Evolutionary conservation across 192 early-diverging fungal genomes (phyloP).

Genomic region (Obelidium mucronatum): DNA sequence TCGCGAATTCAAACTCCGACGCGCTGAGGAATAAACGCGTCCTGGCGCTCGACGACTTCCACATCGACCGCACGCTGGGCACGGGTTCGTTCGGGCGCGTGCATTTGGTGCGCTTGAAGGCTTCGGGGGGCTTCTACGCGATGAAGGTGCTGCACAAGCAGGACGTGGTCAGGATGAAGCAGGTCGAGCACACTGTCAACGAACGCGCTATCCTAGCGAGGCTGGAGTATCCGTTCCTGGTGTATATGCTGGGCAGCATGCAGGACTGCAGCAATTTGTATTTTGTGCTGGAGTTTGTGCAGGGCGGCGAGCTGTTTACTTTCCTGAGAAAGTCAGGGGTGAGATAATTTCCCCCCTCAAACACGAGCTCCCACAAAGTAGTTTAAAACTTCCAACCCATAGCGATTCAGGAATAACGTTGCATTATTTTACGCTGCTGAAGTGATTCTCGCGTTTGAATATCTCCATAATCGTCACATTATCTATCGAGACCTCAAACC

Average conservation of each 20-base stretch:
- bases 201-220: constrained; percentile 91
- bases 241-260: constrained; percentile 92
- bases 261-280: constrained; percentile 90
- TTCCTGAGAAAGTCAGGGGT: constrained; percentile 86
- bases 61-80: constrained; percentile 87
- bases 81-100: constrained; percentile 99
- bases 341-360: constrained; percentile 25
- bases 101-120: constrained; percentile 83
- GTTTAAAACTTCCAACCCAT: too few species aligned
- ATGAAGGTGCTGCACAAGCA: constrained; percentile 96
- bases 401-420: constrained; percentile 86
- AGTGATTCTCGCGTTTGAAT: constrained; percentile 88
- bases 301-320: constrained; percentile 95
- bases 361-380: neutral
- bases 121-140: constrained; percentile 86
- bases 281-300: constrained; percentile 95
- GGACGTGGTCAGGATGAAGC: constrained; percentile 93
- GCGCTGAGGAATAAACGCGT: constrained; percentile 42
- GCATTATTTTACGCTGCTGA: constrained; percentile 91
- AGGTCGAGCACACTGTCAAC: constrained; percentile 98
- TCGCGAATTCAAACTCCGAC: constrained; percentile 13
- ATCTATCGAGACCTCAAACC: constrained; percentile 94
- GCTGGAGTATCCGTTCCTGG: constrained; percentile 91
- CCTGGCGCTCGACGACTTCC: constrained; percentile 81
- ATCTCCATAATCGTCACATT: constrained; percentile 84